A percentile compares a stretch with the other conserved stretches of the same genome.
phyloP scores from a whole-genome alignment of 78 protist species.

The Dictyostelium citrinum region DNA sequence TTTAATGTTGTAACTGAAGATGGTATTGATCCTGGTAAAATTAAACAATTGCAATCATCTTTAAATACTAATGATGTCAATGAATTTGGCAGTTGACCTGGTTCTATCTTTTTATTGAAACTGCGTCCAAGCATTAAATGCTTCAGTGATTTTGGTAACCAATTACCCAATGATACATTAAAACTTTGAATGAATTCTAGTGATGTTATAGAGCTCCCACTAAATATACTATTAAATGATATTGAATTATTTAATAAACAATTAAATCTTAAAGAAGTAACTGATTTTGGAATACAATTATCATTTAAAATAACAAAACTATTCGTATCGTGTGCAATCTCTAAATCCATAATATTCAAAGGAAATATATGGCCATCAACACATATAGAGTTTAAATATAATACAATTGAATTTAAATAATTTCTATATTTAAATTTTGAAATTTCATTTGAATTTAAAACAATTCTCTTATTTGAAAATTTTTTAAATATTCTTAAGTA shows the following conservation, averaged over 20 bases:
- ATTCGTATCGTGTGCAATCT: neutral
- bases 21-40: neutral
- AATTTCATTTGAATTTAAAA: neutral
- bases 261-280: neutral
- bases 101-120: neutral
- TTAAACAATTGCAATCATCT: neutral
- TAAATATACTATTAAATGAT: neutral
- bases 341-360: neutral
- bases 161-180: neutral
- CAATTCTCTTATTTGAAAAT: neutral
- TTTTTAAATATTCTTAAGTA: neutral
- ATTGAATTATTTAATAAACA: neutral
- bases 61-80: neutral
- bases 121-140: neutral
- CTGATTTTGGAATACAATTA: neutral
- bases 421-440: neutral
- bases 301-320: neutral
- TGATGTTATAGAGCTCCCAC: neutral
- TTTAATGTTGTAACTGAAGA: neutral
- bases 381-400: no score
- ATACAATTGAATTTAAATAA: neutral
- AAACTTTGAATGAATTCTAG: neutral
- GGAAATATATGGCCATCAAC: neutral
- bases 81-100: neutral
- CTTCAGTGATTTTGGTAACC: neutral